These are phyloP conservation scores for Metschnikowia kunwiensis DNA, from an alignment of 805 yeast genomes.

Conservation along the genomic window DNA sequence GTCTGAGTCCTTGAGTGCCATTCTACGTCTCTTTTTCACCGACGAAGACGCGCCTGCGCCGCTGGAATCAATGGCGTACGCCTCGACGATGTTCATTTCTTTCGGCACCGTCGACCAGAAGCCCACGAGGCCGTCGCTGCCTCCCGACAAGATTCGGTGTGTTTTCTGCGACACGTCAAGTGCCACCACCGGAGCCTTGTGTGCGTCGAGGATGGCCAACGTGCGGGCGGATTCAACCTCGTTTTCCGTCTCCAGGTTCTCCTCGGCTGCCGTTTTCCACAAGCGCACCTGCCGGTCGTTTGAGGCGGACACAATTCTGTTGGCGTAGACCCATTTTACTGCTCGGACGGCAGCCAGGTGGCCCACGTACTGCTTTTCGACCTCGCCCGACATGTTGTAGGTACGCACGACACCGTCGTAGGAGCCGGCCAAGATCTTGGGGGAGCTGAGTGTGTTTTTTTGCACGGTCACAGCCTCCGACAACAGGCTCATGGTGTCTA, in stretches of 20 bases:
- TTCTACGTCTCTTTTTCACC: conserved; percentile 81
- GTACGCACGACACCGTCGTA: conserved; percentile 94
- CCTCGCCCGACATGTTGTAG: conserved; percentile 77
- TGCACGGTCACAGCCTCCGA: conserved; percentile 21
- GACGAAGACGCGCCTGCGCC: conserved; percentile 56
- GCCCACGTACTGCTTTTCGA: conserved; percentile 77
- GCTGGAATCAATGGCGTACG: conserved; percentile 12
- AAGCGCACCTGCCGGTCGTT: conserved; percentile 84
- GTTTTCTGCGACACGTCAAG: conserved; percentile 55
- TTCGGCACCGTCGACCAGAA: conserved; percentile 86
- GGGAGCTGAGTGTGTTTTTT: conserved; percentile 30
- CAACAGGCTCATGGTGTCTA: conserved; percentile 47
- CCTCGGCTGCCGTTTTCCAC: conserved; percentile 66
- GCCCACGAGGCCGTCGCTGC: conserved; percentile 76
- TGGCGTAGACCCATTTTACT: conserved; percentile 73
- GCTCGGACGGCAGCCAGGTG: conserved; percentile 85
- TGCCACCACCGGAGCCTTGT: conserved; percentile 79
- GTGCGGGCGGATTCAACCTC: conserved; percentile 65
- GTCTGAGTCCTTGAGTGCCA: conserved; percentile 72
- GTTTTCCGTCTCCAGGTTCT: conserved; percentile 26
- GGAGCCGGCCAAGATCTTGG: conserved; percentile 78
- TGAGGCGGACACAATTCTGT: conserved; percentile 79
- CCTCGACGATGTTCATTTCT: conserved; percentile 60
- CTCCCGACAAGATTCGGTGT: conserved; percentile 74
- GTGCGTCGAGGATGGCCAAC: conserved; percentile 84